These are phyloP conservation scores for Trichosporon sp. DNA, from an alignment of 1,284 basidiomycete species.

Conservation along the genomic window DNA sequence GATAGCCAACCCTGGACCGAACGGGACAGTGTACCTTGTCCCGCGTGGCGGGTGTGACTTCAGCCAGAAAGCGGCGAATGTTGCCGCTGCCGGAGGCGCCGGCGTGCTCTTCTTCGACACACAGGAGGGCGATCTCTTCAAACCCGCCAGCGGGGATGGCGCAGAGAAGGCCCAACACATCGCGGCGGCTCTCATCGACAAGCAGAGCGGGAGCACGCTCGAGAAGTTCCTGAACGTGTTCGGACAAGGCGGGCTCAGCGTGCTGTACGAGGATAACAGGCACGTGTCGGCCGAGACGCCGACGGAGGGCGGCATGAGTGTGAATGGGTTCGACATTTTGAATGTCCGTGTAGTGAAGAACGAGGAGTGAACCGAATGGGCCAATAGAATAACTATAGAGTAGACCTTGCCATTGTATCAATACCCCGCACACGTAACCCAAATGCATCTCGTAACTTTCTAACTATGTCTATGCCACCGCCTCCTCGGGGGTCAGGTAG, in stretches of 20 bases:
- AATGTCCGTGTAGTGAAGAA: constrained; percentile 9
- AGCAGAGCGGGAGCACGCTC: not conserved
- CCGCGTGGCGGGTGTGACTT: constrained; percentile 76
- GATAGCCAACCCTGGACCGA: constrained; percentile 14
- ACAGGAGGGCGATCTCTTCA: constrained; percentile 35
- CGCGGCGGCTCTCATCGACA: constrained; percentile 5
- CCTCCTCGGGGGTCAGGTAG: not conserved
- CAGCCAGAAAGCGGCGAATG: constrained; percentile 71
- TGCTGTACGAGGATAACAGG: not conserved
- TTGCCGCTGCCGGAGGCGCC: constrained; percentile 67
- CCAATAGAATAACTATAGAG: not conserved
- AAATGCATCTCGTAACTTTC: not conserved
- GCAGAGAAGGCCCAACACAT: constrained; percentile 5
- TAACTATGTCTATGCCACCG: not conserved
- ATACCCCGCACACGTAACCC: constrained; percentile 9
- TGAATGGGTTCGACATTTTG: constrained; percentile 6
- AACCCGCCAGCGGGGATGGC: constrained; percentile 45
- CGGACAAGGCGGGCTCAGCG: not conserved
- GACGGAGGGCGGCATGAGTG: not conserved
- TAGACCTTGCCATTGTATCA: constrained; percentile 5
- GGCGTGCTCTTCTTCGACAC: constrained; percentile 70
- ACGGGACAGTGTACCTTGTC: constrained; percentile 36
- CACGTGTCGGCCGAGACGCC: not conserved
- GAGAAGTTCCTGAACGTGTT: constrained; percentile 4
- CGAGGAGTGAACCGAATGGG: not conserved